Evolutionary conservation across 768 basidiomycete genomes (phyloP), one percentile per base, ranked within the genome.

Genomic region (Boletus patriciae): DNA sequence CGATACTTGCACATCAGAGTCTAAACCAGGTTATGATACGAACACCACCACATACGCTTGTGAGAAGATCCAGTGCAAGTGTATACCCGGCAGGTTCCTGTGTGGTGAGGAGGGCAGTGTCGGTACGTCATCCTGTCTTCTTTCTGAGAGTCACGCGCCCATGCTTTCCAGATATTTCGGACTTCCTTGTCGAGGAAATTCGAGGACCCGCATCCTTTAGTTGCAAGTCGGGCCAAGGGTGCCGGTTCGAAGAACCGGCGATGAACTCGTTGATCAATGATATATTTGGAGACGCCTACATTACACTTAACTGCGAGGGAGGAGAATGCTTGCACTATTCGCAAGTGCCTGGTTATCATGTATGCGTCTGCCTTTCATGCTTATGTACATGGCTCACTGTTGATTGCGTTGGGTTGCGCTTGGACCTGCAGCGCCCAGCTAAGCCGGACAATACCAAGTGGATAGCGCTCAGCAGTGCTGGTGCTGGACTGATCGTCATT

Each of bases 221-320:
- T 60, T 96, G 96, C 76, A 78, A 68, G 54, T 70, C 80, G 2
- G 88, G 85, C 16, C 71, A 79, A 46, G 90, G 86, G 9, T 98
- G 95, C 74, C 83, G 79, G 58, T 99, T 99, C 65, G 89, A 95
- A 70, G 97, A 99, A 65, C 92, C 93, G 0, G 94, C 90, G 0
- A 98, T 99, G 97, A 97, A 99, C 66, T 80, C 87, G 33, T 82
- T 99, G 50, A 98, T 99, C 73, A 84, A 88, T 66, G 86, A 88
- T 59, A 87, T 99, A 63, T 98, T 99, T 62, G 97, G 92, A 2
- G 97, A 99, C 69, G 79, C 77, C 2, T 90, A 86, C 67, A 99
- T 99, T 67, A 89, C 92, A 3, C 79, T 98, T 50, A 71, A 85
- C 36, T 98, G 97, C 62, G 76, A 88, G 1, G 86, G 91, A 6